Evolutionary conservation across 2,329 filamentous ascomycete genomes (phyloP).

Genomic region (Claviceps citrina): DNA sequence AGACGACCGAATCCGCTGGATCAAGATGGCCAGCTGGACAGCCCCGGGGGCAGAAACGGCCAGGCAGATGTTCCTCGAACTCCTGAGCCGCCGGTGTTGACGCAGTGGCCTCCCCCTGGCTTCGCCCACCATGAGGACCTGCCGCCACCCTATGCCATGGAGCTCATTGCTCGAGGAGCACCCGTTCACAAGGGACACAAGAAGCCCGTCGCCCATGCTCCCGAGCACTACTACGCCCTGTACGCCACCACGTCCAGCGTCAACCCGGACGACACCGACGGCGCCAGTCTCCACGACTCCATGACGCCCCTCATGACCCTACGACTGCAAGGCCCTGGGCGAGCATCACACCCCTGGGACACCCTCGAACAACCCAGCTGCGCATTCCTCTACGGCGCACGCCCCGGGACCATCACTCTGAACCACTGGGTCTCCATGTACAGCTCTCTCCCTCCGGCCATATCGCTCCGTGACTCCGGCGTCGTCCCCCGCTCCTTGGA

Average conservation of each 20-base stretch:
- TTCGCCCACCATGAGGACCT: constrained; percentile 34
- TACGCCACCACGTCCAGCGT: constrained; percentile 36
- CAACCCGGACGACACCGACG: constrained; percentile 28
- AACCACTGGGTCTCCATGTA: constrained; percentile 51
- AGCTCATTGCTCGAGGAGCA: constrained; percentile 42
- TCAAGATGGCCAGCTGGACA: constrained; percentile 5
- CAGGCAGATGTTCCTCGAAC: neutral
- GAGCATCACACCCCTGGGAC: constrained; percentile 44
- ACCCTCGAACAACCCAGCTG: constrained; percentile 61
- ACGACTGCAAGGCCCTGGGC: constrained; percentile 27
- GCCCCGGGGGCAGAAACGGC: neutral
- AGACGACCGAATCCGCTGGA: constrained; percentile 23
- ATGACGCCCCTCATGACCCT: constrained; percentile 46
- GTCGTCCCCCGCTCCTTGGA: constrained; percentile 45
- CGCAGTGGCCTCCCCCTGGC: constrained; percentile 41
- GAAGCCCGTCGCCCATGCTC: constrained; percentile 36
- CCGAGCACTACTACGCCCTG: constrained; percentile 39
- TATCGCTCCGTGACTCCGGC: constrained; percentile 43
- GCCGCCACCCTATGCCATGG: constrained; percentile 36
- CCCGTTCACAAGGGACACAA: constrained; percentile 41
- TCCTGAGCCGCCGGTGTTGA: constrained; percentile 2
- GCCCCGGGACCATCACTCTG: constrained; percentile 55
- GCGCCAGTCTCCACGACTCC: constrained; percentile 33
- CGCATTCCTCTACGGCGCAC: constrained; percentile 48
- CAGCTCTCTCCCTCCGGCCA: constrained; percentile 38